Evolutionary conservation across 2,329 filamentous ascomycete species (phyloP).

Genomic region (Aspergillaceae sp.): DNA sequence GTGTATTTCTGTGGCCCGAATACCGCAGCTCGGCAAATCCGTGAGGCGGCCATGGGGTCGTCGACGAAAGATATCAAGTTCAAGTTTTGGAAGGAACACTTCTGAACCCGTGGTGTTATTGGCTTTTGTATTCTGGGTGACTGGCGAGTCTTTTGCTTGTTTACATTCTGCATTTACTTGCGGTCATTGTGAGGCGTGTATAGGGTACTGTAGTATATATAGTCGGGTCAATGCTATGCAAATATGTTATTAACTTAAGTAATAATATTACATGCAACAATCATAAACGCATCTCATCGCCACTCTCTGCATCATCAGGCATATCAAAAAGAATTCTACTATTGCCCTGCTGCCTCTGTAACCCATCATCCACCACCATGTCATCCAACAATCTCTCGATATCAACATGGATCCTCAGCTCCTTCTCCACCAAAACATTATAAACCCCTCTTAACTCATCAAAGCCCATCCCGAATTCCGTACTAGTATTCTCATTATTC

Average conservation of each 20-base stretch:
- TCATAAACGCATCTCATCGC: slow-evolving; percentile 9
- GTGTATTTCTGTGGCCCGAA: slow-evolving; percentile 97
- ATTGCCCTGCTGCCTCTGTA: slow-evolving; percentile 3
- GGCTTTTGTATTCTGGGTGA: background rate
- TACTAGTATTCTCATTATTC: background rate
- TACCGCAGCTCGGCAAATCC: slow-evolving; percentile 69
- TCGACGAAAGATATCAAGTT: slow-evolving; percentile 76
- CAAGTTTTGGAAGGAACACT: slow-evolving; percentile 89
- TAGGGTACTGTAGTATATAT: too few species aligned
- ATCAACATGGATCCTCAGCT: slow-evolving; percentile 50
- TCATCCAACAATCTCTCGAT: slow-evolving; percentile 39
- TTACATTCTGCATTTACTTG: background rate
- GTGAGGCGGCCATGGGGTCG: slow-evolving; percentile 65
- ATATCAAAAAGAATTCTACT: slow-evolving; percentile 16
- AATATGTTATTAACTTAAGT: background rate
- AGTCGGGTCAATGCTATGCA: too few species aligned
- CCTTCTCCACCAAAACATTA: slow-evolving; percentile 53
- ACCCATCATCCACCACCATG: slow-evolving; percentile 13
- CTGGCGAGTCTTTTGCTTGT: background rate
- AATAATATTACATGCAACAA: background rate
- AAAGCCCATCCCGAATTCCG: slow-evolving; percentile 26
- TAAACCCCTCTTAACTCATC: slow-evolving; percentile 47
- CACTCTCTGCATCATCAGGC: slow-evolving; percentile 23
- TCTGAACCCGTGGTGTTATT: background rate
- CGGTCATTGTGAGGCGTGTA: too few species aligned